Conservation (phyloP, 805 yeast species). For the Henningerozyma blattae region DNA sequence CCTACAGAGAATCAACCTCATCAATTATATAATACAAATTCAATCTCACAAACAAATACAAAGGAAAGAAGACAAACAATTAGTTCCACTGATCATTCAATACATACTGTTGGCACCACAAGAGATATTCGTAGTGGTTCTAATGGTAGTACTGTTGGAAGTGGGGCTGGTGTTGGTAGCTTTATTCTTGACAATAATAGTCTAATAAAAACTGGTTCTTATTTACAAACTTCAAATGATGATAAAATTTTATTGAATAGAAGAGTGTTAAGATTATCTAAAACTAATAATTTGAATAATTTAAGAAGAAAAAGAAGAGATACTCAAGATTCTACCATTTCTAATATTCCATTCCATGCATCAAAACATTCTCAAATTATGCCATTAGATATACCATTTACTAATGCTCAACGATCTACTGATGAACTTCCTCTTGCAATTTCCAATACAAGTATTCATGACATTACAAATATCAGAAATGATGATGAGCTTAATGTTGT, state of each 20-base stretch:
- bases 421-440: constrained; percentile 1
- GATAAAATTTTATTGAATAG: constrained; percentile 24
- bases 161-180: no score
- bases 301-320: constrained; percentile 6
- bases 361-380: constrained; percentile 25
- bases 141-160: no score
- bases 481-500: no score
- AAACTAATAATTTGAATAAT: neutral
- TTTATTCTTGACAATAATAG: constrained; percentile 5
- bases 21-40: no score
- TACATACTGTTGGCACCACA: no score
- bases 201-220: constrained; percentile 22
- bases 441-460: constrained; percentile 9
- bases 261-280: constrained; percentile 13
- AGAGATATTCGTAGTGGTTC: no score
- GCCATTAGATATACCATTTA: constrained; percentile 14
- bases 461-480: no score
- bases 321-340: constrained; percentile 16
- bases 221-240: constrained; percentile 28
- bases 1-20: no score
- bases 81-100: no score
- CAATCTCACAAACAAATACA: no score
- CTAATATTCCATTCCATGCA: constrained; percentile 23
- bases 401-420: neutral
- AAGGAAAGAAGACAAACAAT: no score